A percentile compares a stretch with the other conserved stretches of the same genome.
These are phyloP conservation scores for Vinca minor DNA, from an alignment of 257 asterid genomes.

Conservation along the genomic window DNA sequence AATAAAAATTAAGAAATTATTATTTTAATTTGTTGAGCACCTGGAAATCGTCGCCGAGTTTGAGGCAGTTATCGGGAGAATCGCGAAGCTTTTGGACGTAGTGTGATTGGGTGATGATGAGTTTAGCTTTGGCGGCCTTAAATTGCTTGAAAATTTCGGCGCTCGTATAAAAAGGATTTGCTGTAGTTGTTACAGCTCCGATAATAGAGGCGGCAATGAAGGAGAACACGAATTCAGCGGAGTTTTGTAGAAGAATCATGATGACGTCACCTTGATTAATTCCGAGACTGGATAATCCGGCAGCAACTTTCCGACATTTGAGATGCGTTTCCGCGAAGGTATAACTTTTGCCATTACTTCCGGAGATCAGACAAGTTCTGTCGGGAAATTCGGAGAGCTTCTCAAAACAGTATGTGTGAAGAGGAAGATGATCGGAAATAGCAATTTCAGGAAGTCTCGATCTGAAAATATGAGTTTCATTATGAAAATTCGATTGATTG, in stretches of 20 bases:
- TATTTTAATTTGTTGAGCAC: too few species aligned
- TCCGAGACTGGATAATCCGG: slow-evolving; percentile 48
- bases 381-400: slow-evolving; percentile 25
- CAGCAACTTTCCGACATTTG: slow-evolving; percentile 47
- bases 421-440: slow-evolving; percentile 48
- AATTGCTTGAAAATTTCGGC: slow-evolving; percentile 67
- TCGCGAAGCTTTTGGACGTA: slow-evolving; percentile 66
- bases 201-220: slow-evolving; percentile 71
- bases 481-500: background rate
- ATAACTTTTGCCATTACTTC: slow-evolving; percentile 35
- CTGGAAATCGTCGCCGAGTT: slow-evolving; percentile 36
- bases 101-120: slow-evolving; percentile 55
- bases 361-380: slow-evolving; percentile 45
- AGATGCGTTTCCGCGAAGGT: slow-evolving; percentile 50
- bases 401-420: slow-evolving; percentile 63
- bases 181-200: slow-evolving; percentile 59
- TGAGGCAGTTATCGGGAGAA: slow-evolving; percentile 23
- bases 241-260: slow-evolving; percentile 63
- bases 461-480: slow-evolving; percentile 36
- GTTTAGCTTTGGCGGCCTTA: slow-evolving; percentile 36
- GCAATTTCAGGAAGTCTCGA: slow-evolving; percentile 56
- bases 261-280: slow-evolving; percentile 51
- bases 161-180: slow-evolving; percentile 55
- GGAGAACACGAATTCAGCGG: slow-evolving; percentile 64
- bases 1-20: too few species aligned